phyloP scores from a whole-genome alignment of 2,329 filamentous ascomycete genomes.

The Colletotrichum sp. region DNA sequence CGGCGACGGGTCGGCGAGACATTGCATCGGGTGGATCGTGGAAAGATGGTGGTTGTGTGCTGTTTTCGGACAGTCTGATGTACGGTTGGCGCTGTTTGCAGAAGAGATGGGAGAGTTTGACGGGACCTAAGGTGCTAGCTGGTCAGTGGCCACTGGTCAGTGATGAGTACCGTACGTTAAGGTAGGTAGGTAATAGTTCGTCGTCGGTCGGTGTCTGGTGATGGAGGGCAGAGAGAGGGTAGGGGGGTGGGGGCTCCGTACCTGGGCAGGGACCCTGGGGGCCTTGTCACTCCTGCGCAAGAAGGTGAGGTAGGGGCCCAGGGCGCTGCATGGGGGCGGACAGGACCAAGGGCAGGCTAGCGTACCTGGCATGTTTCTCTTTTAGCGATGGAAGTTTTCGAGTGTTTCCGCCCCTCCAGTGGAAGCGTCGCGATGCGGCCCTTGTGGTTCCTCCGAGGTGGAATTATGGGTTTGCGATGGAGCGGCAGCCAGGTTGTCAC shows the following conservation, averaged over 20 bases:
- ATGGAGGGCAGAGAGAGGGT: neutral
- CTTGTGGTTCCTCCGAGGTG: neutral
- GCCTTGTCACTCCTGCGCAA: neutral
- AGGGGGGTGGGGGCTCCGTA: neutral
- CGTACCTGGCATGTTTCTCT: conserved; percentile 15
- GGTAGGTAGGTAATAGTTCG: neutral
- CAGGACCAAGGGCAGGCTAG: neutral
- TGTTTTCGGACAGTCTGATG: neutral
- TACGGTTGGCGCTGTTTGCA: neutral
- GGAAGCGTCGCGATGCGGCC: conserved; percentile 1
- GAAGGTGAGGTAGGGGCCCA: neutral
- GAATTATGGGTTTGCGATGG: neutral
- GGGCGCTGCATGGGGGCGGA: neutral
- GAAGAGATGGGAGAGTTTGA: neutral
- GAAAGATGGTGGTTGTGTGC: neutral
- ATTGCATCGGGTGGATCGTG: conserved; percentile 4
- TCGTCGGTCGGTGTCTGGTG: neutral
- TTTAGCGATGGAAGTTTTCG: conserved; percentile 20
- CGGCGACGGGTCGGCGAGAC: neutral
- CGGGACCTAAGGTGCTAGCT: neutral
- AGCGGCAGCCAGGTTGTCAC: neutral
- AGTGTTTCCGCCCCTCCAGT: conserved; percentile 19
- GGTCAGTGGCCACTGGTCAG: neutral
- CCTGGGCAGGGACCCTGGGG: neutral
- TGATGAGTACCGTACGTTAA: neutral